A percentile compares a stretch with the other conserved stretches of the same genome.
phyloP scores from a whole-genome alignment of 2,329 filamentous ascomycete species.

The Ophiostoma ulmi region DNA sequence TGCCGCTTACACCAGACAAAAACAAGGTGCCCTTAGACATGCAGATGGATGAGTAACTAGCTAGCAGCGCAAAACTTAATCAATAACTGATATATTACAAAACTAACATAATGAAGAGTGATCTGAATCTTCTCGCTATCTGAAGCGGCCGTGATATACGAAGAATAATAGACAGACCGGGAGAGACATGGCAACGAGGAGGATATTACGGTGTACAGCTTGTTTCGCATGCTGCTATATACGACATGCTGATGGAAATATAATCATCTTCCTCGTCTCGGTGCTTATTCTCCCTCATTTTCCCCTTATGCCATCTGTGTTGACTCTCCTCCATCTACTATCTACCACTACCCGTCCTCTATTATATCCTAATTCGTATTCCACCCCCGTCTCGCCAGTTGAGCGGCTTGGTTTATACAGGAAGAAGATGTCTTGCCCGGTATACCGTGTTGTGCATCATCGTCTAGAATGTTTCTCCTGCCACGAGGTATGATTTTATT shows the following conservation, averaged over 20 bases:
- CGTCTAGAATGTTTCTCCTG: neutral
- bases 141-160: neutral
- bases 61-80: neutral
- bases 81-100: neutral
- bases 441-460: constrained; percentile 13
- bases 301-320: too few species aligned
- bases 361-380: neutral
- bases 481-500: neutral
- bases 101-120: neutral
- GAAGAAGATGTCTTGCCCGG: constrained; percentile 13
- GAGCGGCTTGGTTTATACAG: neutral
- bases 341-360: neutral
- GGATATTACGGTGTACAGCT: constrained; percentile 1
- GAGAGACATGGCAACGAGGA: neutral
- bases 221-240: constrained; percentile 1
- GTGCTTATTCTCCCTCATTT: neutral
- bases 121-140: neutral
- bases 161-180: neutral
- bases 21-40: neutral
- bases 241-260: neutral
- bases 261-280: neutral
- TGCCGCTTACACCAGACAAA: neutral
- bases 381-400: constrained; percentile 20
- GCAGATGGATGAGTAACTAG: neutral
- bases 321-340: too few species aligned